Conservation (phyloP, 257 asterid genomes). For the Parsonsia alboflavescens region DNA sequence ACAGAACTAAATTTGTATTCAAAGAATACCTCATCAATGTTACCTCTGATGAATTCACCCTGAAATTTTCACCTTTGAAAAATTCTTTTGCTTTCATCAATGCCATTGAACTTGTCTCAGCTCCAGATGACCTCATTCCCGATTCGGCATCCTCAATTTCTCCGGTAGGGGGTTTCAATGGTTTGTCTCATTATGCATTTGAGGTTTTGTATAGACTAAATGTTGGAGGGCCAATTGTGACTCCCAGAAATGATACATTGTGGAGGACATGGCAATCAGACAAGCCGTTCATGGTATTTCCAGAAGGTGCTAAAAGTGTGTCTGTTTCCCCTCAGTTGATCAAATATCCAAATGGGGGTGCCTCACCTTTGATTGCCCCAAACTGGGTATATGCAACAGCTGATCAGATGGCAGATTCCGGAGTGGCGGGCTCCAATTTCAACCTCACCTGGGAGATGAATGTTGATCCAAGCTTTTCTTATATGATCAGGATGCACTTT, state of each 20-base stretch:
- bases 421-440: slow-evolving; percentile 53
- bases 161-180: slow-evolving; percentile 46
- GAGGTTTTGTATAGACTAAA: slow-evolving; percentile 64
- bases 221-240: slow-evolving; percentile 67
- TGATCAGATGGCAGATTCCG: slow-evolving; percentile 70
- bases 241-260: slow-evolving; percentile 69
- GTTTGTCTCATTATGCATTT: slow-evolving; percentile 36
- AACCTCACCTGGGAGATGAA: slow-evolving; percentile 76
- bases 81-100: slow-evolving; percentile 70
- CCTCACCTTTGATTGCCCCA: slow-evolving; percentile 71
- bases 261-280: slow-evolving; percentile 71
- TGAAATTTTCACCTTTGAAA: slow-evolving; percentile 67
- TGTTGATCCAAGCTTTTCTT: slow-evolving; percentile 75
- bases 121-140: slow-evolving; percentile 59
- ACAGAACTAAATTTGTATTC: slow-evolving; percentile 26
- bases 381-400: slow-evolving; percentile 61
- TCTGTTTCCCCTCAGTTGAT: slow-evolving; percentile 48
- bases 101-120: slow-evolving; percentile 80
- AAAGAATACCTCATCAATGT: slow-evolving; percentile 77
- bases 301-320: slow-evolving; percentile 46
- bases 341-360: slow-evolving; percentile 52
- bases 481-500: slow-evolving; percentile 69
- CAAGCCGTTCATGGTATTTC: slow-evolving; percentile 40
- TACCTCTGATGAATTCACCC: slow-evolving; percentile 57
- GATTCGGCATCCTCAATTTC: slow-evolving; percentile 52